Evolutionary conservation across 495 filamentous ascomycete species (phyloP).

Genomic region (Pyronema domesticum): DNA sequence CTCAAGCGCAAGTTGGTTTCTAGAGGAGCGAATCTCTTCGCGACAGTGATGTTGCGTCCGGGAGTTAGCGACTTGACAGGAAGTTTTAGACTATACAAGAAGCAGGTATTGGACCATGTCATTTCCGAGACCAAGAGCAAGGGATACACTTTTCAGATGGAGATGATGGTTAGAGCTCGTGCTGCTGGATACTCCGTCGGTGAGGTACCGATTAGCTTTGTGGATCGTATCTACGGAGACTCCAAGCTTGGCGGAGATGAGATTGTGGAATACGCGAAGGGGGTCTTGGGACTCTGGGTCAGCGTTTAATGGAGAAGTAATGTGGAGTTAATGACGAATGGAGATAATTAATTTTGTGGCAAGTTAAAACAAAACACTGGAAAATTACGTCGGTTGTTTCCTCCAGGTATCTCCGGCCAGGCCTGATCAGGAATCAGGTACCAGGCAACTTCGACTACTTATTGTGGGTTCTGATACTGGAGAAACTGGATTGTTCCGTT

Average conservation of each 20-base stretch:
- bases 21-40: slow-evolving; percentile 84
- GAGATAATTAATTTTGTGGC: neutral
- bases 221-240: slow-evolving; percentile 88
- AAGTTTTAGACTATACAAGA: slow-evolving; percentile 88
- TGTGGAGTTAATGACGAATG: neutral
- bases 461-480: too few species aligned
- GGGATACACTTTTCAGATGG: slow-evolving; percentile 98
- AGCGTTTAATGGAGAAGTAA: neutral
- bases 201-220: slow-evolving; percentile 90
- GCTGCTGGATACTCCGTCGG: slow-evolving; percentile 77
- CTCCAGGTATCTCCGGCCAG: too few species aligned
- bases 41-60: slow-evolving; percentile 80
- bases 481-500: too few species aligned
- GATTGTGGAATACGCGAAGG: slow-evolving; percentile 92
- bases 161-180: slow-evolving; percentile 76
- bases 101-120: slow-evolving; percentile 69
- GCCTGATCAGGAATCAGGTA: too few species aligned
- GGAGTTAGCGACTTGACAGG: slow-evolving; percentile 95
- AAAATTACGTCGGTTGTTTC: too few species aligned
- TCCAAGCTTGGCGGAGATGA: slow-evolving; percentile 87
- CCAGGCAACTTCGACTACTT: too few species aligned
- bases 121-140: slow-evolving; percentile 80
- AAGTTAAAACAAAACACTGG: too few species aligned
- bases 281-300: slow-evolving; percentile 39
- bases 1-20: slow-evolving; percentile 86